These are phyloP conservation scores for Suillus hirtellus DNA, from an alignment of 768 basidiomycete genomes.

Conservation along the genomic window DNA sequence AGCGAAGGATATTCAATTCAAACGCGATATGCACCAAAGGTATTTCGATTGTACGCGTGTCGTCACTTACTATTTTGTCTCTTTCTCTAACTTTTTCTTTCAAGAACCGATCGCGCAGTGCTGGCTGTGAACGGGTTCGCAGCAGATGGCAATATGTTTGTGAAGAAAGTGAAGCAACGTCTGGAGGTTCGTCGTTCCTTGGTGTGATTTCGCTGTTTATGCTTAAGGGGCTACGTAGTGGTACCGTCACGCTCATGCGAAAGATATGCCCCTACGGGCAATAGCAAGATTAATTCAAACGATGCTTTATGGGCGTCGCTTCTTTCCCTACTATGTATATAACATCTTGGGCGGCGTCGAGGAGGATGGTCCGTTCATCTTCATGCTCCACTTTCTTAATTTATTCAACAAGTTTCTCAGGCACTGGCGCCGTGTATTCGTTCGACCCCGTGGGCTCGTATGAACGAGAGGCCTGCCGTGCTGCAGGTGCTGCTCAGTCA, in stretches of 20 bases:
- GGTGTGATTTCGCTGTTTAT: not conserved
- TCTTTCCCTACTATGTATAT: constrained; percentile 99
- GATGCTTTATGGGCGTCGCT: constrained; percentile 93
- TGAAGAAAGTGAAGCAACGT: constrained; percentile 93
- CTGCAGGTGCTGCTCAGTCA: constrained; percentile 92
- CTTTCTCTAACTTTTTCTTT: constrained; percentile 3
- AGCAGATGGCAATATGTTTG: constrained; percentile 96
- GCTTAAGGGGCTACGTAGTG: constrained; percentile 52
- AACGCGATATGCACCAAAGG: constrained; percentile 95
- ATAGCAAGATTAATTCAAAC: constrained; percentile 99
- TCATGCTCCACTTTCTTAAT: not conserved
- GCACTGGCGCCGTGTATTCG: constrained; percentile 97
- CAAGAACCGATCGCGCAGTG: constrained; percentile 88
- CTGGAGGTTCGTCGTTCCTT: constrained; percentile 68
- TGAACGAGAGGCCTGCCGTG: constrained; percentile 95
- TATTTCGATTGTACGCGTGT: constrained; percentile 79
- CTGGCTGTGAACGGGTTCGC: constrained; percentile 97
- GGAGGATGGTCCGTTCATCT: constrained; percentile 76
- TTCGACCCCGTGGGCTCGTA: constrained; percentile 99
- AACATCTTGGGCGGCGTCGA: constrained; percentile 96
- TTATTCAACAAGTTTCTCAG: constrained; percentile 39
- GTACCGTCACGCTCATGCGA: constrained; percentile 96
- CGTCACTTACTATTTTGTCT: constrained; percentile 3
- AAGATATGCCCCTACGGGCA: constrained; percentile 94
- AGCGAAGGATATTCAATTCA: constrained; percentile 98